Conservation (phyloP, 2,329 filamentous ascomycete species). For the Pseudogymnoascus sp. region DNA sequence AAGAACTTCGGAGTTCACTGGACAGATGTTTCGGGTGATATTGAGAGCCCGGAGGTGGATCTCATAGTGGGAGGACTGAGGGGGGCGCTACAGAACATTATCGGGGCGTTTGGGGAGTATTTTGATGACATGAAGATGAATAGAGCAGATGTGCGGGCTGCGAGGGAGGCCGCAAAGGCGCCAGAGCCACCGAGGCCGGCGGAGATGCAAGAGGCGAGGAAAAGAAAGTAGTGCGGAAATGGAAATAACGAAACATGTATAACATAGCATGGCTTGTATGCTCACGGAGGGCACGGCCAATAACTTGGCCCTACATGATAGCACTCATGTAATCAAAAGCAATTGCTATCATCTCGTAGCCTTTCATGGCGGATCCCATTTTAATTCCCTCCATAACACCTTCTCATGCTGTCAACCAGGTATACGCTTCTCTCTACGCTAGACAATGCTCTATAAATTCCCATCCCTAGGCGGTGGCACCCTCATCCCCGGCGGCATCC, state of each 20-base stretch:
- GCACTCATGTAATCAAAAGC: slow-evolving; percentile 4
- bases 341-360: neutral
- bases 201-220: slow-evolving; percentile 17
- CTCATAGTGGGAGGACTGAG: slow-evolving; percentile 58
- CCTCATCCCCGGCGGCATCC: slow-evolving; percentile 45
- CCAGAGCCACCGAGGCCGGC: slow-evolving; percentile 20
- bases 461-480: slow-evolving; percentile 10
- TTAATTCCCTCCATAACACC: neutral
- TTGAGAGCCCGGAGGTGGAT: slow-evolving; percentile 60
- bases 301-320: slow-evolving; percentile 1
- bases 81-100: slow-evolving; percentile 54
- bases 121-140: slow-evolving; percentile 62
- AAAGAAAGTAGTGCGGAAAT: neutral
- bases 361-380: neutral
- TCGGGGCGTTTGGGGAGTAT: slow-evolving; percentile 69
- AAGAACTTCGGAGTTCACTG: slow-evolving; percentile 57
- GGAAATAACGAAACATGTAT: slow-evolving; percentile 2
- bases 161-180: slow-evolving; percentile 44
- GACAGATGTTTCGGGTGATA: slow-evolving; percentile 61
- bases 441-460: neutral
- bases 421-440: neutral
- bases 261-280: slow-evolving; percentile 5
- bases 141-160: slow-evolving; percentile 63
- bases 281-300: neutral
- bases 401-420: neutral